Percentiles rank a stretch among this genome's conserved stretches.
phyloP scores from a whole-genome alignment of 1,284 basidiomycete species.

The Rhodotorula sp. region DNA sequence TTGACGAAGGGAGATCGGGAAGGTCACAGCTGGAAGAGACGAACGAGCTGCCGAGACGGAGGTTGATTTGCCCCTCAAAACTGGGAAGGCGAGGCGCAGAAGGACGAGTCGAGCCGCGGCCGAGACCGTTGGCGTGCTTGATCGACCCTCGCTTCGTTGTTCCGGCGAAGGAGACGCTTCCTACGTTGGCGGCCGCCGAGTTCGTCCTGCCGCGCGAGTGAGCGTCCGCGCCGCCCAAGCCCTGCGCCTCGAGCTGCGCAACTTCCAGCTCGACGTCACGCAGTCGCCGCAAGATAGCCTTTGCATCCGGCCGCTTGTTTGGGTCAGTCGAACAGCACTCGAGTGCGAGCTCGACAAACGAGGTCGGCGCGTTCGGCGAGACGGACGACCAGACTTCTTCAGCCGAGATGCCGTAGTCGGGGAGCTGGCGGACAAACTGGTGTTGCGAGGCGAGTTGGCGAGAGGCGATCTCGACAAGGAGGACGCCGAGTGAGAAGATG shows the following conservation, averaged over 20 bases:
- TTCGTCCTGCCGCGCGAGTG: conserved; percentile 50
- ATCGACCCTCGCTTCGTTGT: conserved; percentile 34
- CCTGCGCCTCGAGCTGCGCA: conserved; percentile 49
- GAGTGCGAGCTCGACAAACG: conserved; percentile 72
- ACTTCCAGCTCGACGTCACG: conserved; percentile 77
- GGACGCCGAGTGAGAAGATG: conserved; percentile 62
- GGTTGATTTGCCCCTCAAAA: conserved; percentile 57
- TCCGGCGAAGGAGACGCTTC: conserved; percentile 76
- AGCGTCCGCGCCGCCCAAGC: conserved; percentile 14
- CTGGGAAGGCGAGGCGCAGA: conserved; percentile 73
- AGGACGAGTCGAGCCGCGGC: conserved; percentile 40
- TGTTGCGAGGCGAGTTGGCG: conserved; percentile 77
- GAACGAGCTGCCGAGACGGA: conserved; percentile 52
- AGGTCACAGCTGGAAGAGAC: conserved; percentile 49
- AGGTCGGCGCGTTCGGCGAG: conserved; percentile 72
- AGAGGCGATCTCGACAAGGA: conserved; percentile 86
- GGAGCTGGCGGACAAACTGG: conserved; percentile 73
- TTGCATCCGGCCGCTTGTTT: conserved; percentile 67
- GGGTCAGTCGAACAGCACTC: conserved; percentile 75
- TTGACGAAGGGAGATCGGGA: too few species aligned
- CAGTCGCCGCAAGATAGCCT: conserved; percentile 70
- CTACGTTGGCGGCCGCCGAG: conserved; percentile 58
- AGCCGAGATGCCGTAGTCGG: conserved; percentile 72
- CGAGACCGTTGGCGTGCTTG: not conserved
- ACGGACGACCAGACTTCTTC: conserved; percentile 70